A percentile compares a stretch with the other conserved stretches of the same genome.
Evolutionary conservation across 2,329 filamentous ascomycete genomes (phyloP).

Genomic region (Pseudonectria buxi): DNA sequence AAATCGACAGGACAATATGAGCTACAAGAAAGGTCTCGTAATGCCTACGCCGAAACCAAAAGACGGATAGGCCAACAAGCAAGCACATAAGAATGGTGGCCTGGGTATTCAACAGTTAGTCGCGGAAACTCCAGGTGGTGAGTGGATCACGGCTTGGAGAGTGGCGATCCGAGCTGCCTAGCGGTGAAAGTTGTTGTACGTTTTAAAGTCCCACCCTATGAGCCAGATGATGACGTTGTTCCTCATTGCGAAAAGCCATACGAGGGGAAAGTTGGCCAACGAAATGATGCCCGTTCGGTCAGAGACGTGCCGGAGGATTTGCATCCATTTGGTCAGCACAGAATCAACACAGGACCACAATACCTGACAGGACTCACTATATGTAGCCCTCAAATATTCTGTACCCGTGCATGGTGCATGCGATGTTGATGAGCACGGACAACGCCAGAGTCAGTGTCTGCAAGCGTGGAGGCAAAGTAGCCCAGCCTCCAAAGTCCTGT

Average conservation of each 20-base stretch:
- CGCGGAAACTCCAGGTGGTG: too few relatives aligned
- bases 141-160: constrained; percentile 56
- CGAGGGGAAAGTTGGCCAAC: constrained; percentile 54
- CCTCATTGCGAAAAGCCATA: constrained; percentile 61
- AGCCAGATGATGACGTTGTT: constrained; percentile 62
- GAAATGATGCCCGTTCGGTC: constrained; percentile 60
- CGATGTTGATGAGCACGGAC: constrained; percentile 34
- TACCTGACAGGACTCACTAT: constrained; percentile 29
- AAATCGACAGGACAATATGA: constrained; percentile 45
- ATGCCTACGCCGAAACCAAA: constrained; percentile 42
- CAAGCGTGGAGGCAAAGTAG: constrained; percentile 37
- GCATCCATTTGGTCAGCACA: too few relatives aligned
- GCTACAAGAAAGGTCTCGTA: constrained; percentile 46
- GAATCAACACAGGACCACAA: too few relatives aligned
- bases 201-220: constrained; percentile 62
- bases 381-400: constrained; percentile 30
- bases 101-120: too few relatives aligned
- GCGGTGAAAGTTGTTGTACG: constrained; percentile 62
- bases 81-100: constrained; percentile 36
- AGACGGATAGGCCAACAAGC: constrained; percentile 42
- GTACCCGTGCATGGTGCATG: constrained; percentile 31
- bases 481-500: constrained; percentile 38
- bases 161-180: constrained; percentile 59
- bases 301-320: constrained; percentile 47
- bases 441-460: constrained; percentile 33